A percentile compares a stretch with the other conserved stretches of the same genome.
These are phyloP conservation scores for Fusarium humuli DNA, from an alignment of 2,329 filamentous ascomycete genomes.

Conservation along the genomic window DNA sequence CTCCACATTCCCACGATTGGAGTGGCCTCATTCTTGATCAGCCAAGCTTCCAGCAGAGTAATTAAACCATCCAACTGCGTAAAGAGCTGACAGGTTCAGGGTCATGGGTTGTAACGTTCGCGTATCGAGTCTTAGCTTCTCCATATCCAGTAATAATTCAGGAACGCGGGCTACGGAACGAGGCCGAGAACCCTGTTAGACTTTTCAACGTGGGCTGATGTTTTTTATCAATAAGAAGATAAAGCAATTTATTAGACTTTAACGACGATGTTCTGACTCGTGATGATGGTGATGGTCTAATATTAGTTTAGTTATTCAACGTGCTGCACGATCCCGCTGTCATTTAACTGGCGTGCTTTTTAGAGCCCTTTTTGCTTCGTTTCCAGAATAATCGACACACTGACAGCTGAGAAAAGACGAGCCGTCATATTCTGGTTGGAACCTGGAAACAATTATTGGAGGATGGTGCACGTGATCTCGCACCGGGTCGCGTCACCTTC, in stretches of 20 bases:
- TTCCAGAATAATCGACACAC: constrained; percentile 25
- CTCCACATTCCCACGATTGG: constrained; percentile 33
- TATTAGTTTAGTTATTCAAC: background rate
- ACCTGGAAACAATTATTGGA: background rate
- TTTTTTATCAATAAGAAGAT: background rate
- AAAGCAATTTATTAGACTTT: background rate
- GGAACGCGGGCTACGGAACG: constrained; percentile 20
- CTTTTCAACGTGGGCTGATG: constrained; percentile 24
- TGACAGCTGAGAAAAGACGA: constrained; percentile 31
- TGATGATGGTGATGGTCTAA: background rate
- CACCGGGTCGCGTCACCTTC: constrained; percentile 44
- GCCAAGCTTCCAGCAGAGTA: constrained; percentile 20
- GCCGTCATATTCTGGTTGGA: constrained; percentile 12
- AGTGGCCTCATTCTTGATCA: constrained; percentile 40
- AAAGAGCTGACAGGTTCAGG: background rate
- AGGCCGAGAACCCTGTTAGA: constrained; percentile 26
- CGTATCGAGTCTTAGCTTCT: constrained; percentile 31
- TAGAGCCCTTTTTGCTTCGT: constrained; percentile 6
- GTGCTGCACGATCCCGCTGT: constrained; percentile 35
- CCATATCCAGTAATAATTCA: constrained; percentile 14
- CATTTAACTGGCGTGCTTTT: constrained; percentile 9
- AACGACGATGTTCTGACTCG: constrained; percentile 1
- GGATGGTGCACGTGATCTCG: constrained; percentile 47
- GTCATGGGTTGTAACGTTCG: constrained; percentile 6
- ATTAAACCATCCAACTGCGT: background rate